phyloP scores from a whole-genome alignment of 2,329 filamentous ascomycete species.

The Cordyceps pruinosa region DNA sequence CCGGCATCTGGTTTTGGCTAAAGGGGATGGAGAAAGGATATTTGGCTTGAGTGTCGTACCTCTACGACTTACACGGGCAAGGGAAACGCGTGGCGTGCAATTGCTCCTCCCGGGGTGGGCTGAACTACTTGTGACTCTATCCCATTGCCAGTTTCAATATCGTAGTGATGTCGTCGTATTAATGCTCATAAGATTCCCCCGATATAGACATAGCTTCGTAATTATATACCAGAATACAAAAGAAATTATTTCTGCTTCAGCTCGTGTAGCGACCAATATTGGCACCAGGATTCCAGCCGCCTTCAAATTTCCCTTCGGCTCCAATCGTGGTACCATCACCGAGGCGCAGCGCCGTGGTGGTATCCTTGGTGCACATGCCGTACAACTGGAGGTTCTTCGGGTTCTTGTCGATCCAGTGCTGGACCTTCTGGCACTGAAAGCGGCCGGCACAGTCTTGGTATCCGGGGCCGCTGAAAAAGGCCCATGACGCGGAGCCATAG shows the following conservation, averaged over 20 bases:
- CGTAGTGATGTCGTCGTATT: too few species aligned
- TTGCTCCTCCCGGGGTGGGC: too few species aligned
- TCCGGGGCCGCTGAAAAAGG: constrained; percentile 18
- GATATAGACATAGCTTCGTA: not conserved
- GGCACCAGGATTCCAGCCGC: constrained; percentile 8
- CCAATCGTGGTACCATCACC: constrained; percentile 28
- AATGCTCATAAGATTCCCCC: not conserved
- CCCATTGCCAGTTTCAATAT: too few species aligned
- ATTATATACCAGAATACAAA: not conserved
- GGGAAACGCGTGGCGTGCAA: too few species aligned
- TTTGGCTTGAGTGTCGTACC: too few species aligned
- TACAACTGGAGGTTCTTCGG: constrained; percentile 34
- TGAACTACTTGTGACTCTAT: too few species aligned
- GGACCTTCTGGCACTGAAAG: constrained; percentile 26
- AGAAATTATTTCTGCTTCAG: not conserved
- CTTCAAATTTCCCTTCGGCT: constrained; percentile 24
- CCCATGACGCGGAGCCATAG: constrained; percentile 34
- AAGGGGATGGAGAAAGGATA: too few species aligned
- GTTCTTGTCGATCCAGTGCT: constrained; percentile 34
- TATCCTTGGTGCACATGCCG: constrained; percentile 35
- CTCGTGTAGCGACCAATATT: constrained; percentile 5
- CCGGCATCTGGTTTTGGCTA: too few species aligned
- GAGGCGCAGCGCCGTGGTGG: constrained; percentile 27
- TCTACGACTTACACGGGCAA: too few species aligned
- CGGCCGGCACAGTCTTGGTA: constrained; percentile 28